Conservation (phyloP, 2,329 filamentous ascomycete genomes). For the Colletotrichum shisoi region DNA sequence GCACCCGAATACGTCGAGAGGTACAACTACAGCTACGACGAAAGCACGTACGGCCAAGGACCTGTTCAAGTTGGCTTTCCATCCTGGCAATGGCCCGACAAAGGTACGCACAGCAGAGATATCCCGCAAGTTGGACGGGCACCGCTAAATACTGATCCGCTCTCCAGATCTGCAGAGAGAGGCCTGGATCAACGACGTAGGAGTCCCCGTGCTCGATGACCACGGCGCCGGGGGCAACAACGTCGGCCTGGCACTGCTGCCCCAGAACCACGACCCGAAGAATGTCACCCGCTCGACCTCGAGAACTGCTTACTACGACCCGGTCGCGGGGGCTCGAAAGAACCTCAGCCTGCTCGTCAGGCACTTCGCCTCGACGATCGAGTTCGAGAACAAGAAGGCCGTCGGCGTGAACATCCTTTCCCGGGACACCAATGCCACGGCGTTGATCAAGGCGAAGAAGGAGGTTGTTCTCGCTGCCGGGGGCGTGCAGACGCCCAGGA, state of each 20-base stretch:
- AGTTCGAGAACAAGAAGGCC: slow-evolving; percentile 41
- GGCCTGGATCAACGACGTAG: slow-evolving; percentile 35
- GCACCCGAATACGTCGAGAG: slow-evolving; percentile 44
- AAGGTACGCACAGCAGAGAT: slow-evolving; percentile 15
- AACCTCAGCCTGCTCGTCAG: slow-evolving; percentile 52
- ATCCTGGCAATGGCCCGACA: slow-evolving; percentile 43
- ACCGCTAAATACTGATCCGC: no score
- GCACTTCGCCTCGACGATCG: slow-evolving; percentile 45
- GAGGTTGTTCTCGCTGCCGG: slow-evolving; percentile 56
- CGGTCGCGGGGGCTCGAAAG: slow-evolving; percentile 46
- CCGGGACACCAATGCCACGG: slow-evolving; percentile 2
- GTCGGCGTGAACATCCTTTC: slow-evolving; percentile 49
- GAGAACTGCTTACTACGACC: slow-evolving; percentile 45
- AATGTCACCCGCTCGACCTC: slow-evolving; percentile 50
- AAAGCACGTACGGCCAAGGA: slow-evolving; percentile 42
- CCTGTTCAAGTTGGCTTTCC: slow-evolving; percentile 42
- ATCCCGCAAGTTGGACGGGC: neutral
- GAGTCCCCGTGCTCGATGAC: slow-evolving; percentile 34
- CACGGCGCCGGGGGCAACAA: slow-evolving; percentile 38
- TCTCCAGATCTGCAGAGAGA: slow-evolving; percentile 24
- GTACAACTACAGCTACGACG: slow-evolving; percentile 41
- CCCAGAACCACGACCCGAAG: slow-evolving; percentile 51
- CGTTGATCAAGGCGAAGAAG: slow-evolving; percentile 41
- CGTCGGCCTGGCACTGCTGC: slow-evolving; percentile 43
- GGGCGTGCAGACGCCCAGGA: slow-evolving; percentile 51